Conservation (phyloP, 495 filamentous ascomycete genomes). For the Talaromyces wortmannii region DNA sequence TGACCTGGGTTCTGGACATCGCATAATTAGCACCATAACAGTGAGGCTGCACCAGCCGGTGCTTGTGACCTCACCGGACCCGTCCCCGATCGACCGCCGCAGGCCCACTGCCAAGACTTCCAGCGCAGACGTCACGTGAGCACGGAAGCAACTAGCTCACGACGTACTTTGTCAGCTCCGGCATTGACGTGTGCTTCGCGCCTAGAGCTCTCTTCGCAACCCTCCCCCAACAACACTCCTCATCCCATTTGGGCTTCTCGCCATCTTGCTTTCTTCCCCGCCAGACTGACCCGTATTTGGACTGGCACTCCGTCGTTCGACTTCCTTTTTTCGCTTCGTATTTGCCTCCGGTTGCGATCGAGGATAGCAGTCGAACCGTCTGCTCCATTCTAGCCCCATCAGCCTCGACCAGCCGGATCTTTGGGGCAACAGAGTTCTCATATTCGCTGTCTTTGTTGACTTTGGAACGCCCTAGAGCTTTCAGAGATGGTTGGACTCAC, state of each 20-base stretch:
- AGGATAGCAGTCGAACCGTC: neutral
- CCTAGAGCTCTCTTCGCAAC: neutral
- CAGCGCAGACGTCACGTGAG: neutral
- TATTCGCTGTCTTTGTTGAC: neutral
- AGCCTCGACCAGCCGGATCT: neutral
- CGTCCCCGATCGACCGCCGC: neutral
- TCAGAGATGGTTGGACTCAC: conserved; percentile 82
- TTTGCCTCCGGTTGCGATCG: conserved; percentile 1
- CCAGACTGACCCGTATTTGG: neutral
- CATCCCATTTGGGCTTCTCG: neutral
- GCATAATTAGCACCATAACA: neutral
- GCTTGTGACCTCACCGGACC: neutral
- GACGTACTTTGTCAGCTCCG: conserved; percentile 4
- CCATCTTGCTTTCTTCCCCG: neutral
- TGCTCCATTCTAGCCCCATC: neutral
- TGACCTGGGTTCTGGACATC: neutral
- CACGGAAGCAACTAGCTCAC: neutral
- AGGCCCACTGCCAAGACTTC: neutral
- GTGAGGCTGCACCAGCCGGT: neutral
- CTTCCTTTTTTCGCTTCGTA: neutral
- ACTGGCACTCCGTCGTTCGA: neutral
- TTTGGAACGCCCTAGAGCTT: neutral
- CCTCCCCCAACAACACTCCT: neutral
- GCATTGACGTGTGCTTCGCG: conserved; percentile 3
- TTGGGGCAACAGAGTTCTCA: neutral